Conservation (phyloP, 345 rosid genomes). For the Mallotus nudiflorus region DNA sequence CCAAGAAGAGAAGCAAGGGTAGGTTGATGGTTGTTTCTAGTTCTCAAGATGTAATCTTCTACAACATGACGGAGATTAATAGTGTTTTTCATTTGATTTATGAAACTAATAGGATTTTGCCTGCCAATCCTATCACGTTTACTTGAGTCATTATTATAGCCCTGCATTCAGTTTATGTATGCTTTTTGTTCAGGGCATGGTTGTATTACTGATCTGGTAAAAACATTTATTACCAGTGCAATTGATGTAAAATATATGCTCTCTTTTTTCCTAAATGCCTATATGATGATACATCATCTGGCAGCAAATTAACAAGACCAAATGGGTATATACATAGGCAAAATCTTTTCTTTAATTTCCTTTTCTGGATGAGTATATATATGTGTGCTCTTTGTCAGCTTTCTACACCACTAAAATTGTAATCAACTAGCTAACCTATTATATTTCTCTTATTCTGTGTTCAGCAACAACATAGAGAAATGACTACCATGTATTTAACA, state of each 20-base stretch:
- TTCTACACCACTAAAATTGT: too few relatives aligned
- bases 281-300: too few relatives aligned
- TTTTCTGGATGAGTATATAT: too few relatives aligned
- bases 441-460: too few relatives aligned
- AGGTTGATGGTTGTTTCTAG: conserved; percentile 37
- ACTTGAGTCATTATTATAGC: not conserved
- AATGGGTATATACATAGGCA: too few relatives aligned
- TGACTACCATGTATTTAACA: too few relatives aligned
- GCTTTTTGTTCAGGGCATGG: not conserved
- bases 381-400: too few relatives aligned
- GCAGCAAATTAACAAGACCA: too few relatives aligned
- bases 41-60: not conserved
- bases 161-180: not conserved
- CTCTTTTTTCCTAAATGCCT: too few relatives aligned
- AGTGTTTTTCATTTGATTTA: not conserved
- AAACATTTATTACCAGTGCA: conserved; percentile 6
- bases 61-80: not conserved
- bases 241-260: conserved; percentile 11
- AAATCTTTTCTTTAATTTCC: too few relatives aligned
- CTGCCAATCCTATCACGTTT: not conserved
- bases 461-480: too few relatives aligned
- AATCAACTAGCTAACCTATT: too few relatives aligned
- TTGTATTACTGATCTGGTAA: conserved; percentile 5
- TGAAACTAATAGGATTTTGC: conserved; percentile 3
- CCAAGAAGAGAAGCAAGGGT: conserved; percentile 76